Conservation (phyloP, 2,329 filamentous ascomycete species). For the Laburnicola sp. region DNA sequence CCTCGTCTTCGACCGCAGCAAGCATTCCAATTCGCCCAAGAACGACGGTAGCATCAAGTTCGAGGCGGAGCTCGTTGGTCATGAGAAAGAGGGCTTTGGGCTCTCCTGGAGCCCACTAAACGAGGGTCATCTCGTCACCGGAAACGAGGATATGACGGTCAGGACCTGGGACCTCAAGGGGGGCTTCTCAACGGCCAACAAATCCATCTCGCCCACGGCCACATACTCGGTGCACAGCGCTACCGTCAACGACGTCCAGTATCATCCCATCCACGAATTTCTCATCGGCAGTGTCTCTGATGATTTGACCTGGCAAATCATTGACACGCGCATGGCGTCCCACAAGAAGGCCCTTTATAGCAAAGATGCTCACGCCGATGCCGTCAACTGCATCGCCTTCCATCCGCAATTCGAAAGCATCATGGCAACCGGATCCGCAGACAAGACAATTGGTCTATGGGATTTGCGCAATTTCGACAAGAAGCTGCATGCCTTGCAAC, state of each 20-base stretch:
- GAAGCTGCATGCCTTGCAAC: constrained; percentile 86
- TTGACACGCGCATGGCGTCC: constrained; percentile 75
- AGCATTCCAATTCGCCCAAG: constrained; percentile 77
- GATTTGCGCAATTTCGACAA: constrained; percentile 88
- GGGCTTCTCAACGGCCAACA: constrained; percentile 70
- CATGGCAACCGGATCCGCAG: constrained; percentile 88
- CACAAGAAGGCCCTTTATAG: constrained; percentile 69
- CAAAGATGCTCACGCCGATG: constrained; percentile 80
- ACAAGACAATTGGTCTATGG: constrained; percentile 95
- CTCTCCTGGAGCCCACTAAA: constrained; percentile 88
- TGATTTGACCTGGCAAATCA: constrained; percentile 87
- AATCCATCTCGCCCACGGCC: constrained; percentile 68
- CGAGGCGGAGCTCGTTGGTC: constrained; percentile 82
- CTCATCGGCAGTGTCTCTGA: constrained; percentile 89
- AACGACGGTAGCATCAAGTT: constrained; percentile 69
- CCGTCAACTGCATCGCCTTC: constrained; percentile 94
- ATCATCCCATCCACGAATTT: constrained; percentile 83
- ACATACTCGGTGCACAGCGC: constrained; percentile 86
- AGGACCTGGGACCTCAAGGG: constrained; percentile 84
- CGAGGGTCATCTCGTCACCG: constrained; percentile 81
- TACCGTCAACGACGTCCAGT: constrained; percentile 95
- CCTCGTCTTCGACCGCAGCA: constrained; percentile 93
- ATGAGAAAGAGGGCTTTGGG: constrained; percentile 87
- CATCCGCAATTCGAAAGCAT: constrained; percentile 89
- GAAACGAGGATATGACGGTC: constrained; percentile 90